These are phyloP conservation scores for Tolypocladium guangdongense DNA, from an alignment of 2,329 filamentous ascomycete species.

Conservation along the genomic window DNA sequence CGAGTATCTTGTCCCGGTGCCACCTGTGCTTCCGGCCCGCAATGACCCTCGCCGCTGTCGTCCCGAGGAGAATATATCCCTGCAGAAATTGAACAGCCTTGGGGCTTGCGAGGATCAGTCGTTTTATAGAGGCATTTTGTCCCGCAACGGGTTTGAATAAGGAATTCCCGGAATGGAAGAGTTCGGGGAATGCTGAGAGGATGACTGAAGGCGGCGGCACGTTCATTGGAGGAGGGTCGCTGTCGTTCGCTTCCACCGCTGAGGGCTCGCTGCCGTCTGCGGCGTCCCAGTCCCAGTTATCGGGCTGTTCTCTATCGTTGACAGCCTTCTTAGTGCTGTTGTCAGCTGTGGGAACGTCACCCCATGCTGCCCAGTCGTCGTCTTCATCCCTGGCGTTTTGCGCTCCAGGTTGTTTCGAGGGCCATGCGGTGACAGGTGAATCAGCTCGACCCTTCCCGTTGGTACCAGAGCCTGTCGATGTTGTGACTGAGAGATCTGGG, in stretches of 20 bases:
- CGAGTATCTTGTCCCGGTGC: slow-evolving; percentile 78
- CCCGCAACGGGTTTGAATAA: slow-evolving; percentile 56
- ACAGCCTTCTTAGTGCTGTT: slow-evolving; percentile 8
- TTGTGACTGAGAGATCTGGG: slow-evolving; percentile 35
- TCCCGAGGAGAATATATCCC: slow-evolving; percentile 51
- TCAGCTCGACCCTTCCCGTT: slow-evolving; percentile 21
- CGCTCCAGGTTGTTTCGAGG: slow-evolving; percentile 7
- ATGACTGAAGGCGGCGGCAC: slow-evolving; percentile 81
- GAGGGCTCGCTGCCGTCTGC: slow-evolving; percentile 20
- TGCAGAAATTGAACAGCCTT: slow-evolving; percentile 52
- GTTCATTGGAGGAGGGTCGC: slow-evolving; percentile 60
- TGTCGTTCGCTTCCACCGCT: slow-evolving; percentile 14
- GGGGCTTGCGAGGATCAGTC: slow-evolving; percentile 52
- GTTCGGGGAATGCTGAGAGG: slow-evolving; percentile 61
- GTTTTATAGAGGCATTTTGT: slow-evolving; percentile 45
- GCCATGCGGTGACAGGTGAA: slow-evolving; percentile 35
- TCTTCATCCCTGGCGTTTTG: slow-evolving; percentile 21
- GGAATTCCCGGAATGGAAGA: slow-evolving; percentile 56
- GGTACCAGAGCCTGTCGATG: slow-evolving; percentile 23
- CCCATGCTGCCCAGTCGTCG: slow-evolving; percentile 42
- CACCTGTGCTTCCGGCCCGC: slow-evolving; percentile 78
- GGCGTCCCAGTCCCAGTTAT: slow-evolving; percentile 41
- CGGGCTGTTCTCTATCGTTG: slow-evolving; percentile 9
- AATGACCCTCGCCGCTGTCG: slow-evolving; percentile 68
- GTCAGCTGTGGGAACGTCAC: slow-evolving; percentile 26